A percentile compares a stretch with the other conserved stretches of the same genome.
phyloP scores from a whole-genome alignment of 1,284 basidiomycete genomes.

The Trichosporon inkin region DNA sequence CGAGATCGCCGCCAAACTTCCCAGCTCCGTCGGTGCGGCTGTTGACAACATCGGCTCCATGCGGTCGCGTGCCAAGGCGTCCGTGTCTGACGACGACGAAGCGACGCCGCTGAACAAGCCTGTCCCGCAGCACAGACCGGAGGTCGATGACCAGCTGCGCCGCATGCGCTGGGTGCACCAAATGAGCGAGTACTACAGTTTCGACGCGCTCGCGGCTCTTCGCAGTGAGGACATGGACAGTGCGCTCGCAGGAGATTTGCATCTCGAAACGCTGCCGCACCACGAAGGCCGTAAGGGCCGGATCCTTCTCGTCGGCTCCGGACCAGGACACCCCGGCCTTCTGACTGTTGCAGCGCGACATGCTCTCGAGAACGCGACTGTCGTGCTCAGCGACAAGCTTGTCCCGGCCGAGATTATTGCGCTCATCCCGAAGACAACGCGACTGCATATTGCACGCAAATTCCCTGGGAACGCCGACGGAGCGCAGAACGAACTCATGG shows the following conservation, averaged over 20 bases:
- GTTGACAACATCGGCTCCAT: conserved; percentile 72
- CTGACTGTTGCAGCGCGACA: conserved; percentile 82
- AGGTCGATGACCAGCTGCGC: conserved; percentile 48
- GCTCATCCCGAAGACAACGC: conserved; percentile 66
- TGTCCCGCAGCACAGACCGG: conserved; percentile 58
- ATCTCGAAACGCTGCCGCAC: conserved; percentile 25
- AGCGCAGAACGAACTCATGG: conserved; percentile 91
- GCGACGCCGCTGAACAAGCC: conserved; percentile 70
- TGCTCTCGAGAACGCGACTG: conserved; percentile 70
- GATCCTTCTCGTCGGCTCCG: conserved; percentile 86
- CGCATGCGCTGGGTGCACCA: conserved; percentile 85
- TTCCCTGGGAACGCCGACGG: conserved; percentile 96
- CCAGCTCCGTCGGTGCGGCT: conserved; percentile 69
- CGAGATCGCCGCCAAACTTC: conserved; percentile 73
- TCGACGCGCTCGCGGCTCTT: conserved; percentile 70
- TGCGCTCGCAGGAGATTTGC: conserved; percentile 51
- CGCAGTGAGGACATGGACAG: conserved; percentile 64
- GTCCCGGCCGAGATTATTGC: conserved; percentile 83
- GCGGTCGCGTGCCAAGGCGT: conserved; percentile 60
- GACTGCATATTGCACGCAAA: conserved; percentile 79
- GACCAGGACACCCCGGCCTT: conserved; percentile 88
- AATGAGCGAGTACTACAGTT: conserved; percentile 89
- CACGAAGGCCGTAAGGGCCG: conserved; percentile 56
- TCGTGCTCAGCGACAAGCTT: conserved; percentile 95
- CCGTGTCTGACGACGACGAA: conserved; percentile 53